Base-by-base conservation (phyloP, 1,284 basidiomycete species). In the Apiotrichum laibachii region DNA sequence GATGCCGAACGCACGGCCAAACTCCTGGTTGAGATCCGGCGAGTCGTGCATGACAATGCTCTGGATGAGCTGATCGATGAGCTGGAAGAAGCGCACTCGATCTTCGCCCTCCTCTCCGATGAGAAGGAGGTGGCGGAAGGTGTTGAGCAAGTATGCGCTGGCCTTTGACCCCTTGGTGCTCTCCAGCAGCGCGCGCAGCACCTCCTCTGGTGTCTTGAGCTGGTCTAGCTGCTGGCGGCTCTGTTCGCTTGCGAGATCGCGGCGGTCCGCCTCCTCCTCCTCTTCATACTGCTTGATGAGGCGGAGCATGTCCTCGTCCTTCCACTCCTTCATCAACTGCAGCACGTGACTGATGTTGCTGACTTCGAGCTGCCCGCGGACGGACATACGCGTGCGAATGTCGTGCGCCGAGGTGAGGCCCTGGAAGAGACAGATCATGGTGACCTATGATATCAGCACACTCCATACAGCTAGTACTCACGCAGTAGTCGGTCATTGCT, bases 41-140 rank as follows among this genome's bases (percentile, higher is more conserved):
- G 92, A 90, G 53, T 81, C 79, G 77, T 96, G 92, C 80, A 97
- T 85, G 26, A 98, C 93, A 48, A 99, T 86, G 67, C 94, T 90
- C 37, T 91, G 88, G 50, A 99, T 85, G 51, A 98, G 82, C n/a
- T 89, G 88, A 74, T 98, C 92, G 68, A 99, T 85, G 50, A 99
- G 84, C 77, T 93, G 92, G 77, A 90, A 97, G 77, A 94, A 91
- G 68, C 93, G 88, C 37, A 85, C 85, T 72, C 90, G 84, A 37
- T 87, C 84, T 37, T 89, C 87, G 3, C 89, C 90, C 60, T 97
- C 92, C 66, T 90, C 89, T 61, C 88, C 85, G 65, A 99, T 91
- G 61, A 99, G 84, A 40, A 98, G 80, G 57, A 99, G 76, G 77
- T 98, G 94, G 71, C 94, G 91, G 83, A 99, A 85, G 70, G 92